Conservation (phyloP, 2,329 filamentous ascomycete species). For the Aureobasidium musti region DNA sequence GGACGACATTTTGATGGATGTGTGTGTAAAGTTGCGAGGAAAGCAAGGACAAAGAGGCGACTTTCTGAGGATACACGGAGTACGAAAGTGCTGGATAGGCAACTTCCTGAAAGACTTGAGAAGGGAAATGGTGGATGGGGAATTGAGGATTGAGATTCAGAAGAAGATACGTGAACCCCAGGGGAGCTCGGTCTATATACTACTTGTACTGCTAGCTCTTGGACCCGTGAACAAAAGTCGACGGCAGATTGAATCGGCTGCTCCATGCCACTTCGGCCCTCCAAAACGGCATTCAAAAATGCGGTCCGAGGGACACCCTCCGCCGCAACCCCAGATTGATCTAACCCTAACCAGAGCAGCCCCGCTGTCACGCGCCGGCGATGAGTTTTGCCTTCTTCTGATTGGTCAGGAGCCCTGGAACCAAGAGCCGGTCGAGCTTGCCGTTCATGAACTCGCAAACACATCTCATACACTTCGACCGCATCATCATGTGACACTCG, state of each 20-base stretch:
- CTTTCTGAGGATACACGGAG: neutral
- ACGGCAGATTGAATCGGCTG: slow-evolving; percentile 28
- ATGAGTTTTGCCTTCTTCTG: neutral
- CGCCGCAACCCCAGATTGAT: neutral
- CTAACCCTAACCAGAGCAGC: neutral
- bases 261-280: slow-evolving; percentile 11
- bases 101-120: neutral
- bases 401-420: neutral
- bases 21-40: slow-evolving; percentile 3
- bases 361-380: slow-evolving; percentile 5
- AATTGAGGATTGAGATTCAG: neutral
- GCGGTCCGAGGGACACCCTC: slow-evolving; percentile 17
- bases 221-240: neutral
- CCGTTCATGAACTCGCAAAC: neutral
- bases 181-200: slow-evolving; percentile 25
- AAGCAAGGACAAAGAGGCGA: neutral
- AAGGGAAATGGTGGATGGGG: slow-evolving; percentile 9
- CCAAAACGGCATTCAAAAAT: slow-evolving; percentile 22
- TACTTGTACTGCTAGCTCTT: slow-evolving; percentile 2
- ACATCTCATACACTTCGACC: neutral
- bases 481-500: neutral
- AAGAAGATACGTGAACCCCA: neutral
- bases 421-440: slow-evolving; percentile 17
- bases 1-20: slow-evolving; percentile 23
- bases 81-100: slow-evolving; percentile 19